These are phyloP conservation scores for Echites panduratus DNA, from an alignment of 257 asterid species.

Conservation along the genomic window DNA sequence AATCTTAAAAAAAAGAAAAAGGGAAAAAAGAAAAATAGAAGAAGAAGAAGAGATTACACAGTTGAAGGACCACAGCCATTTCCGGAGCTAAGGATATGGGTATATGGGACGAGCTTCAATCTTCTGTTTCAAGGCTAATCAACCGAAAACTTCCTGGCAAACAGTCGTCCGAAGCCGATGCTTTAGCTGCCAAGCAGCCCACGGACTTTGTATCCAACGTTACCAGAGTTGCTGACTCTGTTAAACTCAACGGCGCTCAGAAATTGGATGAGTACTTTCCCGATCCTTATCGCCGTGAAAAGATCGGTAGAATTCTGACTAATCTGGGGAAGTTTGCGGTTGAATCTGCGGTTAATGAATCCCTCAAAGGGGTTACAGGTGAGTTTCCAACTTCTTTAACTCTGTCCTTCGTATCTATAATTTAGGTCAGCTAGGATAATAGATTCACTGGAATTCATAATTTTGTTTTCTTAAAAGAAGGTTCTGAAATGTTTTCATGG, in stretches of 20 bases:
- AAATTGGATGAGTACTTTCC: slow-evolving; percentile 26
- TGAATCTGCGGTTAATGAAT: slow-evolving; percentile 47
- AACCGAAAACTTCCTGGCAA: slow-evolving; percentile 13
- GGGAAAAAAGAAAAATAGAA: not conserved
- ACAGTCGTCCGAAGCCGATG: not conserved
- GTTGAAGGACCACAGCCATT: not conserved
- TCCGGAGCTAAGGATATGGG: slow-evolving; percentile 14
- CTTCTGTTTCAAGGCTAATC: slow-evolving; percentile 18
- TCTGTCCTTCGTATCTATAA: not conserved
- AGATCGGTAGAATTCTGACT: slow-evolving; percentile 23
- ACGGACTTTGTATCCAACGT: slow-evolving; percentile 9
- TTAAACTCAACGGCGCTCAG: slow-evolving; percentile 15
- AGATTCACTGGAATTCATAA: not conserved
- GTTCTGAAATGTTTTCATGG: not conserved
- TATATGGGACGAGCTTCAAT: slow-evolving; percentile 27
- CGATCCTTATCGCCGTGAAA: slow-evolving; percentile 38
- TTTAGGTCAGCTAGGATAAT: not conserved
- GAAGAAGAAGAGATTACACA: not conserved
- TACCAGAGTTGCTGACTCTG: slow-evolving; percentile 12
- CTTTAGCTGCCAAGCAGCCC: not conserved
- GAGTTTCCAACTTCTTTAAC: not conserved
- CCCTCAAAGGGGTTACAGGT: slow-evolving; percentile 42
- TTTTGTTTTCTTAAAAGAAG: not conserved
- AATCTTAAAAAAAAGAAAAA: not conserved
- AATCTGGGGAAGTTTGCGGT: slow-evolving; percentile 48